Evolutionary conservation across 2,329 filamentous ascomycete genomes (phyloP), one percentile per base, ranked within the genome.

Genomic region (Rhynchosporium agropyri): DNA sequence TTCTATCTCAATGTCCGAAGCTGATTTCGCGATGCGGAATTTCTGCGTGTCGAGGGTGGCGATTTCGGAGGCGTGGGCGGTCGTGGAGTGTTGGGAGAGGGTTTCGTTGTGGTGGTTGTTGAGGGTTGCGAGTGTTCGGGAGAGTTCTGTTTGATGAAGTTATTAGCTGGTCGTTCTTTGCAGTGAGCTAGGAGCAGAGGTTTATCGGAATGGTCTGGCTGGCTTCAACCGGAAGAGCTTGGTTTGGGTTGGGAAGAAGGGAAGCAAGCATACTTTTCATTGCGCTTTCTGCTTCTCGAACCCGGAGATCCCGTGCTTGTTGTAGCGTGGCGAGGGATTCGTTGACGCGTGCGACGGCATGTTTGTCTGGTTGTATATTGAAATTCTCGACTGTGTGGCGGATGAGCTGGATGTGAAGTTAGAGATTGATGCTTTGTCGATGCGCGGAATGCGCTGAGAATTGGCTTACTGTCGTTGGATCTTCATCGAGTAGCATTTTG

Each of bases 401-500:
- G 79, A 99, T 96, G 74, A 97, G 89, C 90, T 95, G 77, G 45
- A 56, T 31, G 33, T 61, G 9, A 6, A 10, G 33, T 36, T 10
- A 36, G 9, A 6, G 33, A 6, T 10, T 36, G 33, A 10, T 36
- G 9, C 20, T 65, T 53, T 63, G 64, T 20, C 13, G 3, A 43
- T 63, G 46, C 61, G 54, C 54, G n/a, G 29, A 7, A 12, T 13
- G 12, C 33, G 15, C 9, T 57, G 6, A 28, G 29, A 6, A 2
- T 40, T 8, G 3, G 12, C 85, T 65, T 85, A 96, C 92, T 50
- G 88, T 89, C 50, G 90, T 90, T 69, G 93, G 94, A 76, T 95
- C 91, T 80, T 97, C 93, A 78, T 96, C 91, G 79, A 98, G 91
- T 76, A 97, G 84, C 90, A 98, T 97, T 68, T 79, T 92, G 79